Evolutionary conservation across 192 early-diverging fungal genomes (phyloP).

Genomic region (Backusella circina): DNA sequence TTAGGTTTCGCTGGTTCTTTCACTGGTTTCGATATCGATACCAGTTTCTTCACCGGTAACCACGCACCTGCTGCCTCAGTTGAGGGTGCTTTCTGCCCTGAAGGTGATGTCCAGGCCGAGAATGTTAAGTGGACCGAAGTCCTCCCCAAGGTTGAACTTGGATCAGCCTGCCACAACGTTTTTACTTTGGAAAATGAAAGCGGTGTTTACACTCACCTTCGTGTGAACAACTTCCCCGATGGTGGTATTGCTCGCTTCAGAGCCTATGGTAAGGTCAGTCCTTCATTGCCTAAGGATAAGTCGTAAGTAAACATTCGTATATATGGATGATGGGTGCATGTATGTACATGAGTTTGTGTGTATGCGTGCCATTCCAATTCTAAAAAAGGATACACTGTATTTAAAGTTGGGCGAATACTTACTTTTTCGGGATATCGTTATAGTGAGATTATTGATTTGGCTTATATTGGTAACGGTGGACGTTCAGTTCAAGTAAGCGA

Average conservation of each 20-base stretch:
- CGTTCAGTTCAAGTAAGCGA: conserved; percentile 63
- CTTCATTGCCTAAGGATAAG: conserved; percentile 42
- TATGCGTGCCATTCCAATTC: not conserved
- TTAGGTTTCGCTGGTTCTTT: conserved; percentile 84
- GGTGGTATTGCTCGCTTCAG: conserved; percentile 78
- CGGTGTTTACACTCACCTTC: conserved; percentile 61
- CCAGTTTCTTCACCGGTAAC: conserved; percentile 91
- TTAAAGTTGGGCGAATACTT: not conserved
- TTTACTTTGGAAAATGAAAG: conserved; percentile 53
- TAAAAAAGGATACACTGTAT: not conserved
- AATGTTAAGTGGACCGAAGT: conserved; percentile 57
- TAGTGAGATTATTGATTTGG: conserved; percentile 59
- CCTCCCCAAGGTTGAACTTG: conserved; percentile 64
- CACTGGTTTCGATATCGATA: conserved; percentile 84
- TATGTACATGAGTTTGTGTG: not conserved
- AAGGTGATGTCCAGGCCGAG: conserved; percentile 38
- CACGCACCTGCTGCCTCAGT: conserved; percentile 81
- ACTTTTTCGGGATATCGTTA: not conserved
- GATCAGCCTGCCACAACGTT: conserved; percentile 65
- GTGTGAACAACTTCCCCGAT: conserved; percentile 74
- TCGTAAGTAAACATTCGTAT: conserved; percentile 22
- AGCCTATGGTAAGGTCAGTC: conserved; percentile 67
- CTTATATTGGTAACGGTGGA: conserved; percentile 65
- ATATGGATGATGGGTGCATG: not conserved
- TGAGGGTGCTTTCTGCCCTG: conserved; percentile 61